These are phyloP conservation scores for Flaveria brownii DNA, from an alignment of 129 eudicot genomes.

Conservation along the genomic window DNA sequence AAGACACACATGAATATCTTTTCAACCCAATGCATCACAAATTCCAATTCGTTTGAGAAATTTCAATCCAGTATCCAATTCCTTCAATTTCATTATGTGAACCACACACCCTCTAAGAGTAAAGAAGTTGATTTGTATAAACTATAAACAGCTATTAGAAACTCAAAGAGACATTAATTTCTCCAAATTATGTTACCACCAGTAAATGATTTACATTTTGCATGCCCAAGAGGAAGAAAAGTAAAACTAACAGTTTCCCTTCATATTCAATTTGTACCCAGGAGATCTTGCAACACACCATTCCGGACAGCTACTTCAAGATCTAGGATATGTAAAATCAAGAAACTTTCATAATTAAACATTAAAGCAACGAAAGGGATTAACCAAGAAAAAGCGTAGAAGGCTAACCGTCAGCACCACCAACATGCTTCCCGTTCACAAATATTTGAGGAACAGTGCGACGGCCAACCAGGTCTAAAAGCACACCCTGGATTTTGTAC, in stretches of 20 bases:
- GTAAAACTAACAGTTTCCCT: slow-evolving; percentile 21
- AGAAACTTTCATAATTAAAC: not conserved
- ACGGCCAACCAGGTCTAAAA: slow-evolving; percentile 83
- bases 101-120: too few species aligned
- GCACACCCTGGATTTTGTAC: slow-evolving; percentile 70
- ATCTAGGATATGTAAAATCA: slow-evolving; percentile 37
- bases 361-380: not conserved
- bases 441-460: slow-evolving; percentile 95
- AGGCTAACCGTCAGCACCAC: slow-evolving; percentile 86
- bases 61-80: too few species aligned
- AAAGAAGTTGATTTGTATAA: too few species aligned
- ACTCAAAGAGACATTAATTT: not conserved
- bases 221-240: slow-evolving; percentile 28
- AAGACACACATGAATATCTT: too few species aligned
- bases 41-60: too few species aligned
- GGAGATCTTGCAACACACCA: slow-evolving; percentile 62
- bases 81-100: too few species aligned
- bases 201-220: slow-evolving; percentile 25
- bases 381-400: slow-evolving; percentile 16
- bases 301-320: slow-evolving; percentile 54
- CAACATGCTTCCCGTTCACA: slow-evolving; percentile 95
- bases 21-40: too few species aligned
- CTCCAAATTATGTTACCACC: slow-evolving; percentile 22
- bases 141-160: not conserved
- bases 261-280: slow-evolving; percentile 40